Percentiles rank a stretch among this genome's conserved stretches.
phyloP scores from a whole-genome alignment of 2,329 filamentous ascomycete species.

The Cercospora berteroae region DNA sequence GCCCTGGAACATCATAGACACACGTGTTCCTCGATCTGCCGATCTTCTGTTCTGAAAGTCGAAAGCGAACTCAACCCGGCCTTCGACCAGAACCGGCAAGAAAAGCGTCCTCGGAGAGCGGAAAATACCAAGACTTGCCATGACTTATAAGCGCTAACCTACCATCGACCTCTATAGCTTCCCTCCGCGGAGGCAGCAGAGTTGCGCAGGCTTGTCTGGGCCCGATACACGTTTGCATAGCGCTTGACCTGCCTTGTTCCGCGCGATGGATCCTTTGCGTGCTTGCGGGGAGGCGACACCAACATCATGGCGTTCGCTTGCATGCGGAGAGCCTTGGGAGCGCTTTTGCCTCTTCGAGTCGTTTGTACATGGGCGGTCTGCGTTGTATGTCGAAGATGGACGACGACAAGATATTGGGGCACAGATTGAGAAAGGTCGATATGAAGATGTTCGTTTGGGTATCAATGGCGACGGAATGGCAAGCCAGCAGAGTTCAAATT shows the following conservation, averaged over 20 bases:
- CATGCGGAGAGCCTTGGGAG: not conserved
- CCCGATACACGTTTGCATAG: not conserved
- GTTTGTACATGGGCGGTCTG: not conserved
- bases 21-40: not conserved
- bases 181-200: not conserved
- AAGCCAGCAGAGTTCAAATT: not conserved
- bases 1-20: not conserved
- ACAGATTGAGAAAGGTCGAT: not conserved
- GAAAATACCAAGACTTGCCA: constrained; percentile 2
- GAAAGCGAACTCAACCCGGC: not conserved
- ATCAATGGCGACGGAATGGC: not conserved
- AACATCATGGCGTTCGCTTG: not conserved
- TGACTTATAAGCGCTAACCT: not conserved
- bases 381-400: not conserved
- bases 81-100: not conserved
- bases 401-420: not conserved
- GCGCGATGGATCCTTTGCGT: not conserved
- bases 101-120: not conserved
- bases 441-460: not conserved
- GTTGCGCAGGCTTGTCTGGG: not conserved
- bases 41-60: not conserved
- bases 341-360: not conserved
- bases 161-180: not conserved
- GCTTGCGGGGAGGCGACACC: not conserved
- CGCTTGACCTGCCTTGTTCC: not conserved